Conservation (phyloP, 2,329 filamentous ascomycete species). For the Gremmenia infestans region DNA sequence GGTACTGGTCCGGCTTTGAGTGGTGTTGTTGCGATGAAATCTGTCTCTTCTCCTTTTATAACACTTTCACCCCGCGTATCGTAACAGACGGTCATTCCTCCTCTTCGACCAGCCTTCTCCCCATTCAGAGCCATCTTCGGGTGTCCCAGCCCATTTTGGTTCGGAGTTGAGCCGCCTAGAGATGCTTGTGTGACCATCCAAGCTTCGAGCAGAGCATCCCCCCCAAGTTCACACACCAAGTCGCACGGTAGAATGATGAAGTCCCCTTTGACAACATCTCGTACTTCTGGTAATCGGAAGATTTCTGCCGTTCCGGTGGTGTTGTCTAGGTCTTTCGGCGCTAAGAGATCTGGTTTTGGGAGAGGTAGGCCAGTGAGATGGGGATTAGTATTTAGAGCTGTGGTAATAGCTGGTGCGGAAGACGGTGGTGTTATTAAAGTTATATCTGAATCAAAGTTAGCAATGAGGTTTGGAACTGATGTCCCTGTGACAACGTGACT, state of each 20-base stretch:
- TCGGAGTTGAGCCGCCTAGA: constrained; percentile 55
- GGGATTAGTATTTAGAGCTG: constrained; percentile 72
- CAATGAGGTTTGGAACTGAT: background rate
- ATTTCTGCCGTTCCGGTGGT: constrained; percentile 89
- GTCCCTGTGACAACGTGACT: constrained; percentile 1
- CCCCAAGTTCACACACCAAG: constrained; percentile 82
- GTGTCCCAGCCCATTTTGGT: constrained; percentile 36
- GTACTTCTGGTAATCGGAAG: constrained; percentile 77
- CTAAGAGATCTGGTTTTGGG: constrained; percentile 69
- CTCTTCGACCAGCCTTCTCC: constrained; percentile 58
- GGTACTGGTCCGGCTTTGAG: constrained; percentile 53
- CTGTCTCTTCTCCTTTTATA: constrained; percentile 86
- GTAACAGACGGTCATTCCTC: constrained; percentile 87
- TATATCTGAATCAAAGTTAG: constrained; percentile 43
- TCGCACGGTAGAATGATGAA: constrained; percentile 93
- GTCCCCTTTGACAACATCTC: constrained; percentile 72
- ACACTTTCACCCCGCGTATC: constrained; percentile 72
- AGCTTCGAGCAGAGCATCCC: constrained; percentile 75
- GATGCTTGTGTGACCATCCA: constrained; percentile 86
- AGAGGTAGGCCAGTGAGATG: constrained; percentile 68
- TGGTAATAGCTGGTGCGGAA: constrained; percentile 60
- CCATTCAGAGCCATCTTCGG: constrained; percentile 46
- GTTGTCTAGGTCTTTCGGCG: constrained; percentile 69
- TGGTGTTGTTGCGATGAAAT: constrained; percentile 78
- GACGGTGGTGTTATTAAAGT: constrained; percentile 60